Evolutionary conservation across 2,329 filamentous ascomycete species (phyloP).

Genomic region (Colletotrichum karsti): DNA sequence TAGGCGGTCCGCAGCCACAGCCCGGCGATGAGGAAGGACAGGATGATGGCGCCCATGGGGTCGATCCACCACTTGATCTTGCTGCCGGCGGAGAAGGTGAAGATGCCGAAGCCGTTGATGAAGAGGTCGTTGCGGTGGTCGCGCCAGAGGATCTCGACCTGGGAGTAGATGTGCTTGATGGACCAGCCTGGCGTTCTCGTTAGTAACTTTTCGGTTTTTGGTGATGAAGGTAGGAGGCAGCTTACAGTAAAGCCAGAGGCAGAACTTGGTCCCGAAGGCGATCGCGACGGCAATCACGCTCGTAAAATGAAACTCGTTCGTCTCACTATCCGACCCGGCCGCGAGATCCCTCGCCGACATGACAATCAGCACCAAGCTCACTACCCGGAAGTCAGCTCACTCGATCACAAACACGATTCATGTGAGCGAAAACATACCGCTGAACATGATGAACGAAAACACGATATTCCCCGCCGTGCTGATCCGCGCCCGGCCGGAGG

Average conservation of each 20-base stretch:
- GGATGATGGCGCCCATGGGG: constrained; percentile 85
- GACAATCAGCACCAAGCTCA: constrained; percentile 87
- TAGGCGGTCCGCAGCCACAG: constrained; percentile 90
- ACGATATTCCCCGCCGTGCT: constrained; percentile 96
- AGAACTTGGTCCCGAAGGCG: constrained; percentile 86
- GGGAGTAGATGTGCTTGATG: constrained; percentile 88
- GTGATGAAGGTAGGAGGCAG: neutral
- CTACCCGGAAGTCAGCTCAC: neutral
- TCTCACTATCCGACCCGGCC: constrained; percentile 54
- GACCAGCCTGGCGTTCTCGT: constrained; percentile 62
- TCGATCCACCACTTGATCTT: constrained; percentile 96
- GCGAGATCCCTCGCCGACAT: constrained; percentile 79
- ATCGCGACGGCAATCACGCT: constrained; percentile 86
- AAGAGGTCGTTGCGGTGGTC: constrained; percentile 98
- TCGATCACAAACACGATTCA: too few species aligned
- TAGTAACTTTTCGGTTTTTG: too few species aligned
- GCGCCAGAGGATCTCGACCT: constrained; percentile 93
- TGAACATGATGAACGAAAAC: constrained; percentile 95
- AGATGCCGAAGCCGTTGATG: constrained; percentile 92
- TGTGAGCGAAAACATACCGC: constrained; percentile 38
- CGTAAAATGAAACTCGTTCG: constrained; percentile 78
- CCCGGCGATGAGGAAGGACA: constrained; percentile 79
- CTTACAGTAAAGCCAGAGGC: constrained; percentile 83
- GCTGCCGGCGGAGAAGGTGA: constrained; percentile 89
- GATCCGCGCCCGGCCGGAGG: constrained; percentile 90